Conservation (phyloP, 306 rosid species). For the Lotus japonicus region DNA sequence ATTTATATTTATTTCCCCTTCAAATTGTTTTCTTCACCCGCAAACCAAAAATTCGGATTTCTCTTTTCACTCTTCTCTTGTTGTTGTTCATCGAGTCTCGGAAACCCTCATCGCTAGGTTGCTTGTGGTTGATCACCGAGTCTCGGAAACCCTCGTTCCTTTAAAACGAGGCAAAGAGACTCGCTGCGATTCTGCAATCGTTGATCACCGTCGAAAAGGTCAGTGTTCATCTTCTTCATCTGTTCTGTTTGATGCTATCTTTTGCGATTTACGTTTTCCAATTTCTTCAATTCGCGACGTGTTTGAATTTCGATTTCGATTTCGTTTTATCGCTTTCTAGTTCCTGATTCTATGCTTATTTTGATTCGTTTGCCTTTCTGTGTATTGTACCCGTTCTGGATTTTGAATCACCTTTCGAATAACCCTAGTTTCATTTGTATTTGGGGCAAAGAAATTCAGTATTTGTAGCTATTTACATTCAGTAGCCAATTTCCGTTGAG, state of each 20-base stretch:
- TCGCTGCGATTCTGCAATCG: not conserved
- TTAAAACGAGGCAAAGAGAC: not conserved
- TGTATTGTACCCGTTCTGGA: not conserved
- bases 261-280: not conserved
- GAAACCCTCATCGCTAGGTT: conserved; percentile 28
- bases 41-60: too few species aligned
- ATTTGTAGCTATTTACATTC: not conserved
- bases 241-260: conserved; percentile 3
- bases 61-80: too few species aligned
- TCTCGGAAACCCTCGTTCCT: conserved; percentile 24
- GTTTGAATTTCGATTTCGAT: not conserved
- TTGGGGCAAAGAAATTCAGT: too few species aligned
- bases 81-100: not conserved
- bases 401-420: not conserved
- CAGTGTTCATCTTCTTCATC: conserved; percentile 15
- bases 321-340: not conserved
- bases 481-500: not conserved
- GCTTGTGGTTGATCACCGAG: not conserved
- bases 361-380: not conserved
- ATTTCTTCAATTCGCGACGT: not conserved
- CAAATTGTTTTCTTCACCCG: too few species aligned
- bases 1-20: too few species aligned
- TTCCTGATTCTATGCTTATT: not conserved
- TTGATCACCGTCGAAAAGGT: conserved; percentile 29
- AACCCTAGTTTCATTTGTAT: not conserved